Conservation (phyloP, 345 rosid species). For the Murraya koenigii region DNA sequence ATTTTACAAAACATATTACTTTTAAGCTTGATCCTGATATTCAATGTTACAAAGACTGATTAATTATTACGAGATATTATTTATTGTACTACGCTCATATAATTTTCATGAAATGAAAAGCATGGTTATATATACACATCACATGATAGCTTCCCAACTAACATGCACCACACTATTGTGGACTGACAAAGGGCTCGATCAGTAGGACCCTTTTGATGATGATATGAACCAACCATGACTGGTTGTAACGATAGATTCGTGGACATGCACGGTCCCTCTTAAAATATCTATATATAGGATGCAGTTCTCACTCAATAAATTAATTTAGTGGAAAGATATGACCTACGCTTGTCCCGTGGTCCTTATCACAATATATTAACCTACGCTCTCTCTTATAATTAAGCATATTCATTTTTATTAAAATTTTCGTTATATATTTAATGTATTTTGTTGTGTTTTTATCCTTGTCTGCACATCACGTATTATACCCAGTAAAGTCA, state of each 20-base stretch:
- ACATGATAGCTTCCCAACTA: not conserved
- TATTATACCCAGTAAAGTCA: too few relatives aligned
- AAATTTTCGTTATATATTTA: too few relatives aligned
- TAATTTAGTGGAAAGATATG: not conserved
- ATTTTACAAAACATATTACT: not conserved
- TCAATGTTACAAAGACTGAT: not conserved
- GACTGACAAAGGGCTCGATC: not conserved
- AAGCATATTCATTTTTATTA: too few relatives aligned
- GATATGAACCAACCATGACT: slow-evolving; percentile 2
- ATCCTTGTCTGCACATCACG: too few relatives aligned
- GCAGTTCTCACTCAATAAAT: not conserved
- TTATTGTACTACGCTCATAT: not conserved
- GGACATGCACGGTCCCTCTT: not conserved
- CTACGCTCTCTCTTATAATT: not conserved
- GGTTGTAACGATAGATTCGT: not conserved
- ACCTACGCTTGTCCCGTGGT: not conserved
- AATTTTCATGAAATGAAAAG: not conserved
- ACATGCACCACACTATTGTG: not conserved
- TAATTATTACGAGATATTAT: not conserved
- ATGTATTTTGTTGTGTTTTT: too few relatives aligned
- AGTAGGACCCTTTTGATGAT: not conserved
- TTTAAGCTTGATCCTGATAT: too few relatives aligned
- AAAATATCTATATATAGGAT: too few relatives aligned
- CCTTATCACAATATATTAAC: not conserved
- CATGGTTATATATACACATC: not conserved